These are phyloP conservation scores for Phoma sp. DNA, from an alignment of 2,329 filamentous ascomycete species.

Conservation along the genomic window DNA sequence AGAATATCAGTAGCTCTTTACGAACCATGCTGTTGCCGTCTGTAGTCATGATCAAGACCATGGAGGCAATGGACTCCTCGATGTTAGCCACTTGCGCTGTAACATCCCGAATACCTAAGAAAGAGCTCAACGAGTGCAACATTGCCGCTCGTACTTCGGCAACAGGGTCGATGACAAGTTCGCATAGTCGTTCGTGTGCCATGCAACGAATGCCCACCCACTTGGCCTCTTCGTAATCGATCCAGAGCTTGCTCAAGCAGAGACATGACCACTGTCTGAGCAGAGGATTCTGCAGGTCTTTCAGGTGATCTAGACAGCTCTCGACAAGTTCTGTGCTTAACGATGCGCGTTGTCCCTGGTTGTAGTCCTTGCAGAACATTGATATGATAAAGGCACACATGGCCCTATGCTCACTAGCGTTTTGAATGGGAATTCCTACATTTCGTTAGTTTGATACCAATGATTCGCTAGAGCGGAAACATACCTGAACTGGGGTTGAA, in stretches of 20 bases:
- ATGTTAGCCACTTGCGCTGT: constrained; percentile 90
- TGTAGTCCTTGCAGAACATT: constrained; percentile 95
- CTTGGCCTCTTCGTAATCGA: constrained; percentile 88
- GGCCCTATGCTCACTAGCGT: constrained; percentile 91
- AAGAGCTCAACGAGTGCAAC: constrained; percentile 90
- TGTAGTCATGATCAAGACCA: constrained; percentile 87
- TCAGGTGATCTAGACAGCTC: constrained; percentile 82
- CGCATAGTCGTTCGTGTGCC: constrained; percentile 80
- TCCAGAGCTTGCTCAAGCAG: constrained; percentile 94
- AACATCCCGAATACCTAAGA: constrained; percentile 89
- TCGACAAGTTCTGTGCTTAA: constrained; percentile 89
- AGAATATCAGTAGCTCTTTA: constrained; percentile 90
- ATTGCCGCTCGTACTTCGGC: constrained; percentile 94
- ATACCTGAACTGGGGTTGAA: constrained; percentile 76
- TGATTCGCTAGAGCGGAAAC: background rate
- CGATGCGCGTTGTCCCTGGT: constrained; percentile 88
- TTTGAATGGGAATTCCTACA: constrained; percentile 77
- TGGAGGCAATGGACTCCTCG: constrained; percentile 88
- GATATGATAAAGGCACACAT: constrained; percentile 99
- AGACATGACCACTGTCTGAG: constrained; percentile 95
- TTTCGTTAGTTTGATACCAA: constrained; percentile 9
- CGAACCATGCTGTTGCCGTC: constrained; percentile 95
- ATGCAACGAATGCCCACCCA: constrained; percentile 92
- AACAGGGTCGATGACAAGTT: constrained; percentile 81
- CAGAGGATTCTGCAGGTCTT: constrained; percentile 85